Conservation (phyloP, 257 asterid genomes). For the Solanum arcanum region DNA sequence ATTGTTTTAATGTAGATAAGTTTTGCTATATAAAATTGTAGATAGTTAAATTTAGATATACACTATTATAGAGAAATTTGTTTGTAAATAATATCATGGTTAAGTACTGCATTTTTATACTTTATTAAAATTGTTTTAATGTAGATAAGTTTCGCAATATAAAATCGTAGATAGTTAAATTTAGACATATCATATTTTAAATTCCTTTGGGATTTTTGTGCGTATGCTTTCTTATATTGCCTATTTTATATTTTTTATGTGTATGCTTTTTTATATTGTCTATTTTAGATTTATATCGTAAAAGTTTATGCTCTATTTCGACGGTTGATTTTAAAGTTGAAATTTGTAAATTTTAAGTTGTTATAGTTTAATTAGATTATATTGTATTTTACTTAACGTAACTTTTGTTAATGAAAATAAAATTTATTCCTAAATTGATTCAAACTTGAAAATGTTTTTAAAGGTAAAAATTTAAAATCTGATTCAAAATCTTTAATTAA, state of each 20-base stretch:
- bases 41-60: background rate
- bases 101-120: background rate
- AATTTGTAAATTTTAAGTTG: no score
- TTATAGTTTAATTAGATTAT: no score
- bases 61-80: no score
- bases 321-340: no score
- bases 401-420: background rate
- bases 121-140: background rate
- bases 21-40: background rate
- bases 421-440: background rate
- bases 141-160: background rate
- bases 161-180: background rate
- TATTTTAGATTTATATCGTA: no score
- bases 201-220: background rate
- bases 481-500: no score
- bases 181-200: no score
- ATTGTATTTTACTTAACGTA: background rate
- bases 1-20: background rate
- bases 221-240: background rate
- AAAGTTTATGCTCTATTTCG: no score
- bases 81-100: background rate
- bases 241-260: no score
- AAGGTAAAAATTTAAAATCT: no score
- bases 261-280: background rate
- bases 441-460: no score